Percentiles rank a stretch among this genome's conserved stretches.
Conservation (phyloP, 1,139 yeast species). For the Blastobotrys elegans region DNA sequence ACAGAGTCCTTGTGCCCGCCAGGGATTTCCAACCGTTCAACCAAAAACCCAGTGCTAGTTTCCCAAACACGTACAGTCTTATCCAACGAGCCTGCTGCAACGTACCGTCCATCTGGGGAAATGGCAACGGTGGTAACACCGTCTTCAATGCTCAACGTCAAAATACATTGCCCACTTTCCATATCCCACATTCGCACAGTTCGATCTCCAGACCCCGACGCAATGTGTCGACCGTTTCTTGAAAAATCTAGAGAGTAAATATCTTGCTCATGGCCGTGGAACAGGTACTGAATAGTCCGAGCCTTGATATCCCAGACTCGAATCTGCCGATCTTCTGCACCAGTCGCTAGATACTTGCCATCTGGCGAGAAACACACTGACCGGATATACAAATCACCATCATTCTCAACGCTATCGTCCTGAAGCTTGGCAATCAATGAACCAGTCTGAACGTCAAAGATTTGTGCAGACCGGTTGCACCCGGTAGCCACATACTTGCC, state of each 20-base stretch:
- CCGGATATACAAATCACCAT: constrained; percentile 82
- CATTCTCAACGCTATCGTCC: constrained; percentile 58
- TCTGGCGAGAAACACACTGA: constrained; percentile 87
- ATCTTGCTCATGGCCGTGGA: constrained; percentile 96
- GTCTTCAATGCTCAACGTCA: constrained; percentile 88
- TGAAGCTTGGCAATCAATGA: constrained; percentile 83
- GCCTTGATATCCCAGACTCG: constrained; percentile 95
- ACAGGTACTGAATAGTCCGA: constrained; percentile 78
- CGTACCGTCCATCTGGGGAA: constrained; percentile 88
- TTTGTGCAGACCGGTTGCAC: constrained; percentile 93
- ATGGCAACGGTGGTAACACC: constrained; percentile 98
- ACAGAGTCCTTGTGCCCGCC: constrained; percentile 97
- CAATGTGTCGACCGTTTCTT: constrained; percentile 91
- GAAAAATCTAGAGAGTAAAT: constrained; percentile 93
- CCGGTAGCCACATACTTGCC: constrained; percentile 96
- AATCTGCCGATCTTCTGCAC: constrained; percentile 95
- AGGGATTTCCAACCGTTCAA: constrained; percentile 89
- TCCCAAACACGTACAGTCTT: constrained; percentile 98
- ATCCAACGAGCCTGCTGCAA: constrained; percentile 96
- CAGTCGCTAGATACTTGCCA: constrained; percentile 92
- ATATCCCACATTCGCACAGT: constrained; percentile 97
- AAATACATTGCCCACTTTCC: constrained; percentile 83
- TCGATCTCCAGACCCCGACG: constrained; percentile 94
- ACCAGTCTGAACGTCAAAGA: constrained; percentile 88
- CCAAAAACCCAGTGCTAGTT: constrained; percentile 78